Percentiles rank a stretch among this genome's conserved stretches.
Evolutionary conservation across 176 grass and related monocot genomes (phyloP).

Genomic region (Sorghum bicolor): Sorghum_bicolor_NCBIv3 NC_012879.2:3205001-3205500

Average conservation of each 20-base stretch:
- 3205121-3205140: slow-evolving; percentile 69
- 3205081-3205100: background rate
- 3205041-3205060: background rate
- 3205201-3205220: slow-evolving; percentile 66
- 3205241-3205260: slow-evolving; percentile 58
- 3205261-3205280: slow-evolving; percentile 45
- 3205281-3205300: background rate
- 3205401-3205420: background rate
- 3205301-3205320: background rate
- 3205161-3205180: slow-evolving; percentile 75
- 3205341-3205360: background rate
- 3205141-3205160: slow-evolving; percentile 58
- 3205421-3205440: background rate
- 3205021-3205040: background rate
- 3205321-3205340: background rate
- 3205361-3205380: background rate
- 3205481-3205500: background rate
- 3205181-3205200: slow-evolving; percentile 56
- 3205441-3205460: background rate
- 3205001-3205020: background rate
- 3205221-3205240: slow-evolving; percentile 53
- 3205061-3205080: background rate
- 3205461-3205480: background rate
- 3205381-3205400: no score
- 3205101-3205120: slow-evolving; percentile 49